These are phyloP conservation scores for Penicillium aurantiogriseum DNA, from an alignment of 2,329 filamentous ascomycete genomes.

Conservation along the genomic window DNA sequence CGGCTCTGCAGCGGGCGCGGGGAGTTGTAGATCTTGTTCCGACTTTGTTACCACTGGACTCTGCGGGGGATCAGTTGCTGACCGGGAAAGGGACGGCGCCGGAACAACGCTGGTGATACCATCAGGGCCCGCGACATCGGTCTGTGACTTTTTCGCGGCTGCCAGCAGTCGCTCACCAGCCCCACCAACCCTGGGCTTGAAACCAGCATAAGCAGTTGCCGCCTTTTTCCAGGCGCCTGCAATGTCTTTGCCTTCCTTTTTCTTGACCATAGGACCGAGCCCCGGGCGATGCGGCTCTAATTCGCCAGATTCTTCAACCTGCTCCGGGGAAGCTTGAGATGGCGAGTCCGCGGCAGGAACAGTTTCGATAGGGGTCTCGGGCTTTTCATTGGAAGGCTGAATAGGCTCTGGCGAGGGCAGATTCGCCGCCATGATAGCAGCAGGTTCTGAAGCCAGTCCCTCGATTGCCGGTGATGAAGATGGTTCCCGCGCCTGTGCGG, in stretches of 20 bases:
- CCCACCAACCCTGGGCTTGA: constrained; percentile 85
- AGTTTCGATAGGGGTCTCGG: constrained; percentile 11
- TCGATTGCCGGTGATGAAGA: constrained; percentile 12
- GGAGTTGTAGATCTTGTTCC: constrained; percentile 29
- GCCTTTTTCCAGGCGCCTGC: constrained; percentile 78
- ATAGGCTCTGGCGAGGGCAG: constrained; percentile 6
- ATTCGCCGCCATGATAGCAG: constrained; percentile 14
- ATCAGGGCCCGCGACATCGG: constrained; percentile 69
- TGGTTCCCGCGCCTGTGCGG: constrained; percentile 20
- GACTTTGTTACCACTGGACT: constrained; percentile 30
- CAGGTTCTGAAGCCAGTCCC: constrained; percentile 17
- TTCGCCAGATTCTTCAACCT: constrained; percentile 51
- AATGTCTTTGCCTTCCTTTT: constrained; percentile 69
- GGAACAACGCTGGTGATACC: constrained; percentile 87
- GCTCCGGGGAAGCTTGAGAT: constrained; percentile 14
- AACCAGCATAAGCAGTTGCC: constrained; percentile 67
- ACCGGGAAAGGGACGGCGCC: constrained; percentile 58
- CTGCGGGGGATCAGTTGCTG: constrained; percentile 41
- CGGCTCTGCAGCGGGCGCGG: constrained; percentile 8
- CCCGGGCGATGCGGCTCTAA: constrained; percentile 65
- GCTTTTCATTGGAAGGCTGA: constrained; percentile 7
- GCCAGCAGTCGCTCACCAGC: constrained; percentile 75
- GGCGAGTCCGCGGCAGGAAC: constrained; percentile 11
- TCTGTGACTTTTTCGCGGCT: constrained; percentile 52
- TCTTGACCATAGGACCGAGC: constrained; percentile 86